phyloP scores from a whole-genome alignment of 2,329 filamentous ascomycete genomes.

The Xylaria sp. region DNA sequence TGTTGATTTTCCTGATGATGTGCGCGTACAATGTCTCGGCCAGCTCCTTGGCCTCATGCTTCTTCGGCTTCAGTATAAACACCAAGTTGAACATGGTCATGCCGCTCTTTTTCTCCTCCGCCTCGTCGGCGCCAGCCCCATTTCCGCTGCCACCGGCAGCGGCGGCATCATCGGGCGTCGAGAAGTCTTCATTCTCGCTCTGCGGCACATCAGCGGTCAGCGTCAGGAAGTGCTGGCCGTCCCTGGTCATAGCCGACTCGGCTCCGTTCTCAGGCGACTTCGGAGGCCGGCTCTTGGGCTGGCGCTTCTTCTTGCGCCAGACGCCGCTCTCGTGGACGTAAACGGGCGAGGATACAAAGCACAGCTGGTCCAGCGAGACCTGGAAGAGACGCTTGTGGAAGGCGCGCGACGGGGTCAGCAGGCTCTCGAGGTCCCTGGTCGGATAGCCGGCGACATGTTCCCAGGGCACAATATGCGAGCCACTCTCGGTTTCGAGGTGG shows the following conservation, averaged over 20 bases:
- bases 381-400: conserved; percentile 88
- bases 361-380: conserved; percentile 80
- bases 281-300: conserved; percentile 49
- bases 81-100: conserved; percentile 99
- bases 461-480: conserved; percentile 72
- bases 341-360: conserved; percentile 84
- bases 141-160: conserved; percentile 45
- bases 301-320: conserved; percentile 73
- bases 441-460: conserved; percentile 79
- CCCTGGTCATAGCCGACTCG: conserved; percentile 38
- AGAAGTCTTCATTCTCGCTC: conserved; percentile 45
- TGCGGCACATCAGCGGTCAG: conserved; percentile 41
- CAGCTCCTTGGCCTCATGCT: conserved; percentile 79
- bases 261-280: conserved; percentile 46
- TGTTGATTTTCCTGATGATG: conserved; percentile 91
- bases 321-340: conserved; percentile 82
- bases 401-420: conserved; percentile 78
- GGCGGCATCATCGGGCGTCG: conserved; percentile 43
- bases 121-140: conserved; percentile 47
- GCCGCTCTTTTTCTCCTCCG: conserved; percentile 71
- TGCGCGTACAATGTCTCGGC: conserved; percentile 84
- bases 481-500: conserved; percentile 65
- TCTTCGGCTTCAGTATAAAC: conserved; percentile 85
- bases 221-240: conserved; percentile 35
- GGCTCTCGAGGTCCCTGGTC: conserved; percentile 80